Evolutionary conservation across 805 yeast genomes (phyloP), one percentile per base, ranked within the genome.

Genomic region (Candida xyloterini): DNA sequence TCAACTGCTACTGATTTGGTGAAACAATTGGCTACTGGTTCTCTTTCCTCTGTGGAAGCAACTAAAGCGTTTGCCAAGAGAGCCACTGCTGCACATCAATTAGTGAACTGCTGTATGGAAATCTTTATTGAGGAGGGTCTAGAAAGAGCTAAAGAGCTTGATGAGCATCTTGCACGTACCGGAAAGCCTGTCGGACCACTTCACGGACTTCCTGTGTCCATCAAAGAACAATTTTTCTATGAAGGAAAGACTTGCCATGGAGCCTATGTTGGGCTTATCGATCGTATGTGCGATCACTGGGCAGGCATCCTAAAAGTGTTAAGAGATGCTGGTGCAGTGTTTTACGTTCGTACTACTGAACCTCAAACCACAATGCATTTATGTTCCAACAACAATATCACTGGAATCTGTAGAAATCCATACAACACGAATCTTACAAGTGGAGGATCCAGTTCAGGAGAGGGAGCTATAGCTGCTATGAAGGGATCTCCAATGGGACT

Each of bases 121-220:
- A 44, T 74, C 6, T 67, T 74, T 44, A 50, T 66, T 30, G 72
- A 72, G 20, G 75, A 74, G 35, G 79, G 78, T 10, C 57, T 74
- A 35, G 50, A 61, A 35, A 60, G 73, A 31, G 79, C 79, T 2
- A 45, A 68, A 44, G 74, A 71, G 49, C 63, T 77, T 40, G 85
- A 81, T 61, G 76, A 72, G 3, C 68, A 69, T 48, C 63, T 60
- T 41, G 53, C 53, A 15, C 63, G 67, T 34, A 66, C 71, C 34
- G 77, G 78, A 3, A 60, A 70, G 35, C 62, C 76, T 0, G 59
- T 74, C 20, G 80, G 80, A 33, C 79, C 82, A 1, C 63, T 79
- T 37, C 84, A 81, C 30, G 85, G 86, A 2, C 57, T 80, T 47
- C 84, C 85, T 5, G 63, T 80, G 33, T 76, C 84, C 1, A 58